These are phyloP conservation scores for Pistacia vera DNA, from an alignment of 345 rosid genomes.

Conservation along the genomic window DNA sequence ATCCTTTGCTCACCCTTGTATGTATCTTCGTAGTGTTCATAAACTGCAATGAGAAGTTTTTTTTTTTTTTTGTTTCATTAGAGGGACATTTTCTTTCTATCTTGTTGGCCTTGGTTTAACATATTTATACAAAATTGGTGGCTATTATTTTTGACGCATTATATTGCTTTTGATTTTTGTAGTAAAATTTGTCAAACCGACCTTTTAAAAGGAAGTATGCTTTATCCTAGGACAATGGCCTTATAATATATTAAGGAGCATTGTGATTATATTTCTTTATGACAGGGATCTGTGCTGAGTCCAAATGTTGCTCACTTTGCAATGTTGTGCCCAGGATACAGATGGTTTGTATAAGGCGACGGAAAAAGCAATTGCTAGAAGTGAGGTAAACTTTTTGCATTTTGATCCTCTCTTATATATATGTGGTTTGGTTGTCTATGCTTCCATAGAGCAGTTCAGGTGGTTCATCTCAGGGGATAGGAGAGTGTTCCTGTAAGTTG, in stretches of 20 bases:
- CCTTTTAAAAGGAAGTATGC: constrained; percentile 4
- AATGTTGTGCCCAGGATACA: constrained; percentile 79
- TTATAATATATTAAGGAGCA: constrained; percentile 54
- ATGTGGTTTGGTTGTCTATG: neutral
- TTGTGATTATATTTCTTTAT: constrained; percentile 52
- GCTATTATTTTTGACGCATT: neutral
- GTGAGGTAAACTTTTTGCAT: constrained; percentile 53
- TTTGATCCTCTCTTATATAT: neutral
- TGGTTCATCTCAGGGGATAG: neutral
- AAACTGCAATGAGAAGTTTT: neutral
- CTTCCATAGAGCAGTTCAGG: neutral
- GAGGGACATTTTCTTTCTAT: neutral
- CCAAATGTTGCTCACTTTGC: constrained; percentile 77
- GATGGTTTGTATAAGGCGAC: constrained; percentile 62
- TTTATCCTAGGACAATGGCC: constrained; percentile 34
- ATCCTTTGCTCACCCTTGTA: too few species aligned
- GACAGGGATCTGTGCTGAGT: constrained; percentile 67
- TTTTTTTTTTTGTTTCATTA: neutral
- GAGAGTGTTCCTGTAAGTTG: neutral
- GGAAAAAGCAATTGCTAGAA: constrained; percentile 56
- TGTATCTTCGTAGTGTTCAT: neutral
- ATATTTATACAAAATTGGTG: neutral
- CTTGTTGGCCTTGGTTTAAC: neutral
- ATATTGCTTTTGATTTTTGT: neutral
- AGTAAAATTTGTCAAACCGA: constrained; percentile 7